Evolutionary conservation across 129 eudicot genomes (phyloP).

Genomic region (Saussurea involucrata): DNA sequence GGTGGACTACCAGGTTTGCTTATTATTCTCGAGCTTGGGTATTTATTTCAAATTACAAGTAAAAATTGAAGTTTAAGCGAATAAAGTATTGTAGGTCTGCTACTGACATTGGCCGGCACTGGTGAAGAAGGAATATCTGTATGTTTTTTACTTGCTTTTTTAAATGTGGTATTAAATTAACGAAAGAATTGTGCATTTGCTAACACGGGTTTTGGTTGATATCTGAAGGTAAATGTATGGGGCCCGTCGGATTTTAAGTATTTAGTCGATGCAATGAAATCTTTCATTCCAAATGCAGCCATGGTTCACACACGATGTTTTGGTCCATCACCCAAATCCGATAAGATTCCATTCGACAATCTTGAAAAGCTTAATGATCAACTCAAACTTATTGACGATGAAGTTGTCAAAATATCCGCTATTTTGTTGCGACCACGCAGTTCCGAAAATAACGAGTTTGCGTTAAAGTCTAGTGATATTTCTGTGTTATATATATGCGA

Average conservation of each 20-base stretch:
- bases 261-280: constrained; percentile 80
- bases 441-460: constrained; percentile 18
- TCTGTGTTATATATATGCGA: constrained; percentile 82
- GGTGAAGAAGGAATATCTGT: constrained; percentile 96
- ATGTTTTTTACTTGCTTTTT: constrained; percentile 31
- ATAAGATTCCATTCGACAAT: constrained; percentile 26
- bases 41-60: background rate
- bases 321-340: constrained; percentile 45
- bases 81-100: constrained; percentile 49
- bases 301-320: constrained; percentile 85
- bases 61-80: background rate
- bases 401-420: constrained; percentile 89
- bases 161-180: background rate
- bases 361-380: constrained; percentile 38
- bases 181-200: background rate
- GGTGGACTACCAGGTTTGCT: constrained; percentile 92
- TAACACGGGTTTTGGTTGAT: background rate
- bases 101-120: constrained; percentile 82
- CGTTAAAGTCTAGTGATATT: constrained; percentile 63
- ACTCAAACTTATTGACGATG: constrained; percentile 65
- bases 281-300: constrained; percentile 93
- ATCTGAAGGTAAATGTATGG: constrained; percentile 77
- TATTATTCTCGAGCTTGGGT: background rate
- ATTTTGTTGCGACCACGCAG: constrained; percentile 51
- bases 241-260: constrained; percentile 86